These are phyloP conservation scores for Rubus idaeus DNA, from an alignment of 306 rosid species.

Conservation along the genomic window DNA sequence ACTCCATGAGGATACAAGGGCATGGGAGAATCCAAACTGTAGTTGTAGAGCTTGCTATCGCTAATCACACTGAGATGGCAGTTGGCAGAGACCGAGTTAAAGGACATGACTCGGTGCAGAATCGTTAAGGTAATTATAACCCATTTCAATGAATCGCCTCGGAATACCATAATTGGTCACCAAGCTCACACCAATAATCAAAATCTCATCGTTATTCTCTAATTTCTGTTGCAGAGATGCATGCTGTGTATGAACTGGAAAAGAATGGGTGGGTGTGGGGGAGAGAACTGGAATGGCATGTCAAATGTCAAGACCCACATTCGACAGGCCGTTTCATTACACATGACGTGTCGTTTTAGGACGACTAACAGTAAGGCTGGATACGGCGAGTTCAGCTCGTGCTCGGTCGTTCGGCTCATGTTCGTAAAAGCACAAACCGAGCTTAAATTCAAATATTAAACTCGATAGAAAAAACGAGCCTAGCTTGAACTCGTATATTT, in stretches of 20 bases:
- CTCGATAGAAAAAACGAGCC: no score
- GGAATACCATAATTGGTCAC: slow-evolving; percentile 32
- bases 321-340: not conserved
- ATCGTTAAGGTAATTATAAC: slow-evolving; percentile 40
- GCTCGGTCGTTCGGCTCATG: no score
- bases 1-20: slow-evolving; percentile 76
- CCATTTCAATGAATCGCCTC: slow-evolving; percentile 27
- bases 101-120: slow-evolving; percentile 27
- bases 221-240: slow-evolving; percentile 1
- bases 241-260: not conserved
- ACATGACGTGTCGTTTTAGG: not conserved
- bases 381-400: no score
- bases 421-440: no score
- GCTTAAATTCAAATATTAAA: no score
- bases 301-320: not conserved
- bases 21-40: slow-evolving; percentile 63
- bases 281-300: not conserved
- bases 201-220: not conserved
- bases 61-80: slow-evolving; percentile 54
- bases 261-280: not conserved
- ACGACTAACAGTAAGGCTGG: no score
- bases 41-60: slow-evolving; percentile 62
- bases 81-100: slow-evolving; percentile 33
- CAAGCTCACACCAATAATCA: slow-evolving; percentile 26
- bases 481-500: no score